Evolutionary conservation across 176 grass and related monocot species (phyloP).

Genomic region (barley (Hordeum vulgare)): DNA sequence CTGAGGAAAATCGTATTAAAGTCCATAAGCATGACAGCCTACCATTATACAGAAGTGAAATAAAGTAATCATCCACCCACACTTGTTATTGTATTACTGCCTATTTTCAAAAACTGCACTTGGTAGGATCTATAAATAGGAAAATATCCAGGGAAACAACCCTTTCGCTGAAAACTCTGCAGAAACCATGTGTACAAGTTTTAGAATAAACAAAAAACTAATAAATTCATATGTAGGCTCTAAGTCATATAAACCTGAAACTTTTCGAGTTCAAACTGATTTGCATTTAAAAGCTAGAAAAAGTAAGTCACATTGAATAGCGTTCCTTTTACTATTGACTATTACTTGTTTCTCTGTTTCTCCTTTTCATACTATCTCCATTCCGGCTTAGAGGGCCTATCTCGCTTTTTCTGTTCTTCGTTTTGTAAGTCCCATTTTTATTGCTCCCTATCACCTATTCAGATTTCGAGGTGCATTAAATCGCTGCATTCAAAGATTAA

Average conservation of each 20-base stretch:
- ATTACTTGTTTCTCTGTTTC: not conserved
- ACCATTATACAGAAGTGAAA: constrained; percentile 20
- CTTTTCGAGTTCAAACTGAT: not conserved
- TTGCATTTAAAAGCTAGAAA: not conserved
- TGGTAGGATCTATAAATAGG: not conserved
- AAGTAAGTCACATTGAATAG: not conserved
- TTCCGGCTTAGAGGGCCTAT: too few species aligned
- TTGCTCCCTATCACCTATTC: too few species aligned
- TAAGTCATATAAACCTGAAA: not conserved
- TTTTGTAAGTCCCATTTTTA: too few species aligned
- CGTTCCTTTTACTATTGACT: not conserved
- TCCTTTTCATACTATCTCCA: not conserved
- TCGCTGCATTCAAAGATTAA: too few species aligned
- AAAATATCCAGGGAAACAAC: not conserved
- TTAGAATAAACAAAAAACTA: not conserved
- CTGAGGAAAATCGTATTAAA: constrained; percentile 91
- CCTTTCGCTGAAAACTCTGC: not conserved
- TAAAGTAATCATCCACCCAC: not conserved
- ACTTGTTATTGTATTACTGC: not conserved
- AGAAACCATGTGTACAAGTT: not conserved
- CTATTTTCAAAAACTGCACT: not conserved
- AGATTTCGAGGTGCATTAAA: too few species aligned
- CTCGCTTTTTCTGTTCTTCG: too few species aligned
- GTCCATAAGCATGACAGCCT: constrained; percentile 68
- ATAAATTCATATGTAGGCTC: not conserved